Conservation (phyloP, 2,329 filamentous ascomycete species). For the Fusarium torulosum region DNA sequence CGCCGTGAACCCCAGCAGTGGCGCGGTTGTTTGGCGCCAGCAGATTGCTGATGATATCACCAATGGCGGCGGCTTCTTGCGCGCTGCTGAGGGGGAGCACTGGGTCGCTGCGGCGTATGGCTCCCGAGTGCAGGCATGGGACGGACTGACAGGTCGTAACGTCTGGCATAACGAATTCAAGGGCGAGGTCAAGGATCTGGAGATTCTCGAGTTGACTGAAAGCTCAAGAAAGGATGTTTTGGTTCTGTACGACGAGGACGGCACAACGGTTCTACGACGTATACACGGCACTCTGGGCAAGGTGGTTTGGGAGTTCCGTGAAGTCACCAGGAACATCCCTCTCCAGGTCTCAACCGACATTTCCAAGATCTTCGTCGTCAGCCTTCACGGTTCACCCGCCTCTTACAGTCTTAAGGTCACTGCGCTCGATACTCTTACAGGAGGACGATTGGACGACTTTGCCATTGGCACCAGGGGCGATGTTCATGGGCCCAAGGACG, state of each 20-base stretch:
- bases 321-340: conserved; percentile 75
- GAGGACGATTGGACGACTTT: conserved; percentile 78
- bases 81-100: conserved; percentile 82
- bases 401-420: conserved; percentile 83
- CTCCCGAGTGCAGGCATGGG: conserved; percentile 81
- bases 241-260: conserved; percentile 72
- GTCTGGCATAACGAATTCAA: conserved; percentile 77
- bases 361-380: conserved; percentile 80
- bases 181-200: conserved; percentile 75
- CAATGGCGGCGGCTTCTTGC: conserved; percentile 66
- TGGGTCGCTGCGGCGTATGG: conserved; percentile 81
- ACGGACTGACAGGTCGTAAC: conserved; percentile 82
- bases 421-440: conserved; percentile 78
- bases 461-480: conserved; percentile 80
- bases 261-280: conserved; percentile 72
- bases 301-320: conserved; percentile 82
- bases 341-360: conserved; percentile 80
- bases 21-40: conserved; percentile 89
- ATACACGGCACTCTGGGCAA: conserved; percentile 79
- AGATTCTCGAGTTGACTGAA: conserved; percentile 80
- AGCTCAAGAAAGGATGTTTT: conserved; percentile 76
- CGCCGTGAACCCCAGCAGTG: conserved; percentile 89
- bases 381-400: conserved; percentile 76
- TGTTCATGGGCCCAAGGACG: conserved; percentile 71
- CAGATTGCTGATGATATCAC: conserved; percentile 68